Base-by-base conservation (phyloP, 1,139 yeast species). In the Suhomyces atakaporum region DNA sequence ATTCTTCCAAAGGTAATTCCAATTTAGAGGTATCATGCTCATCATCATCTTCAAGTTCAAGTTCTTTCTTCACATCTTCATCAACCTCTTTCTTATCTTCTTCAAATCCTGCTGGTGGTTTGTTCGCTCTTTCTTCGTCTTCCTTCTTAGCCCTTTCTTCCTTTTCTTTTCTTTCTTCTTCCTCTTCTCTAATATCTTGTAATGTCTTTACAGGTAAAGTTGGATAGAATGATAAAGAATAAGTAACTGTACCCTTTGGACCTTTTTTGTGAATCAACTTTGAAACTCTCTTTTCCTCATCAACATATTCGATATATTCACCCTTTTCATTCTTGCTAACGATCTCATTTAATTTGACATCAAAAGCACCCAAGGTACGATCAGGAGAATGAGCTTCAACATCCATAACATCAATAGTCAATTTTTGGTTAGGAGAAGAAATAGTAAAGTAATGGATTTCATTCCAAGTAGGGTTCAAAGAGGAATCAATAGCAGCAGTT, bases 371-470 rank as follows among this genome's bases (percentile, higher is more conserved):
- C 40, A 92, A 74, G 7, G 95, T 77, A 56, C 97, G 79, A 60
- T 94, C 98, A 27, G 80, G 78, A 15, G 84, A 78, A 39, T 69
- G 74, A 41, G 74, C 73, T 62, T 90, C 95, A 30, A 84, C 85
- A 63, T 90, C 97, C 96, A 92, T 86, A 8, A 81, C 95, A 60
- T 92, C 97, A 37, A 94, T 59, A 2, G 89, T 81, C 46, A 90
- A 64, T 53, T 77, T 82, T 60, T 90, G 97, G 55, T 82, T 82
- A 25, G 89, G 78, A 30, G 89, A 84, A 10, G 94, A 77, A 16
- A 92, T 77, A 6, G 96, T 82, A 26, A 87, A 78, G 60, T 88
- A 92, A 37, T 87, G 71, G 3, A 85, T 73, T 59, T 89, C 92
- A 56, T 89, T 81, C 87, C 90, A 94, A 8, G 79, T 79, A 10